Evolutionary conservation across 805 yeast species (phyloP).

Genomic region (Cyberlindnera sargentensis): DNA sequence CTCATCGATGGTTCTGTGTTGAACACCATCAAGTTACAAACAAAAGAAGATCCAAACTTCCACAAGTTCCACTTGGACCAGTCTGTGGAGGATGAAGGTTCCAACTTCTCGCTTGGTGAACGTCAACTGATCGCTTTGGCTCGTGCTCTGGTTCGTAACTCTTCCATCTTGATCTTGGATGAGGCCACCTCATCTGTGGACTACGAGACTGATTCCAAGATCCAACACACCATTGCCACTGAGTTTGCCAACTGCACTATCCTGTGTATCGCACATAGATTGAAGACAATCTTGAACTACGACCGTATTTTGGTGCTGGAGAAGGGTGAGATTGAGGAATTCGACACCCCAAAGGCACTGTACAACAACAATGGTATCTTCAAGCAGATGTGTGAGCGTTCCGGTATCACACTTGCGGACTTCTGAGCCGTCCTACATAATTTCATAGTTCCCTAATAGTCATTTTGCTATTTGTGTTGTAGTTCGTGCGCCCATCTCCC

Average conservation of each 20-base stretch:
- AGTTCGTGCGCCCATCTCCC: too few species aligned
- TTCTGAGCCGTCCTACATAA: constrained; percentile 43
- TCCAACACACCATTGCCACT: constrained; percentile 46
- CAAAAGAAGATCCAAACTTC: constrained; percentile 19
- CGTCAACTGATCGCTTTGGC: constrained; percentile 57
- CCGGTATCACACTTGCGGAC: constrained; percentile 37
- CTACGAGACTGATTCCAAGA: constrained; percentile 53
- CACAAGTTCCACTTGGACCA: constrained; percentile 57
- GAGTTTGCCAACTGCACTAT: constrained; percentile 54
- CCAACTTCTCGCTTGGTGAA: constrained; percentile 59
- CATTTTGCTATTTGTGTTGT: too few species aligned
- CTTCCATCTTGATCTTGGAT: constrained; percentile 50
- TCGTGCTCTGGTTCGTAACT: constrained; percentile 53
- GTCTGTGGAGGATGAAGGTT: constrained; percentile 53
- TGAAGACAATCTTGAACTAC: constrained; percentile 48
- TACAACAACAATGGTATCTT: constrained; percentile 39
- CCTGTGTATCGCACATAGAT: constrained; percentile 59
- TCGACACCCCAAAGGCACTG: constrained; percentile 41
- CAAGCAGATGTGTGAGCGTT: constrained; percentile 42
- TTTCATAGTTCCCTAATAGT: too few species aligned
- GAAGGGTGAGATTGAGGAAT: constrained; percentile 42
- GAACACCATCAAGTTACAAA: constrained; percentile 26
- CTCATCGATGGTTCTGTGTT: constrained; percentile 7
- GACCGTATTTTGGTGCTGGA: constrained; percentile 50
- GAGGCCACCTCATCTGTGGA: constrained; percentile 68